A percentile compares a stretch with the other conserved stretches of the same genome.
Conservation (phyloP, 1,139 yeast genomes). For the Zygosaccharomyces sapae region DNA sequence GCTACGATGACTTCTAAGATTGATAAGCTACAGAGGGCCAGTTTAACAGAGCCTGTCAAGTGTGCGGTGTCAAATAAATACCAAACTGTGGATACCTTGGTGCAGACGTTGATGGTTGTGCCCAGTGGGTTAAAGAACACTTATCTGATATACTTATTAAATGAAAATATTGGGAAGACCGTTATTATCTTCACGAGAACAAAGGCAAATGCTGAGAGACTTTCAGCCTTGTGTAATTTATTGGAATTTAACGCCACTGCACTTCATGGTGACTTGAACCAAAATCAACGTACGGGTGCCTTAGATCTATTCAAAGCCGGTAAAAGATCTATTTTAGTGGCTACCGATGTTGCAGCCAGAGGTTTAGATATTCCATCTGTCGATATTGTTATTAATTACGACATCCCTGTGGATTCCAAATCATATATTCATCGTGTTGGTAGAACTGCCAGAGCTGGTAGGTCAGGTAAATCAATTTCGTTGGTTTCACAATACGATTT, state of each 20-base stretch:
- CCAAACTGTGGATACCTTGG: slow-evolving; percentile 87
- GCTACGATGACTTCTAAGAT: slow-evolving; percentile 97
- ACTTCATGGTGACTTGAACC: slow-evolving; percentile 89
- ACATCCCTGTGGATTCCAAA: slow-evolving; percentile 96
- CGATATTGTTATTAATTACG: slow-evolving; percentile 88
- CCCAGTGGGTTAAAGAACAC: slow-evolving; percentile 94
- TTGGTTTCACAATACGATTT: slow-evolving; percentile 92
- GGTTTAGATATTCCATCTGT: slow-evolving; percentile 96
- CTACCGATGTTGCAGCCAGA: slow-evolving; percentile 98
- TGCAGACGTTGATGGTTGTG: slow-evolving; percentile 84
- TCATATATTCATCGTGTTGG: slow-evolving; percentile 97
- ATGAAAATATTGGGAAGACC: slow-evolving; percentile 82
- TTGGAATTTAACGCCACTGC: slow-evolving; percentile 90
- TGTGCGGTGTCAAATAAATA: slow-evolving; percentile 86
- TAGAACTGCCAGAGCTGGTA: slow-evolving; percentile 97
- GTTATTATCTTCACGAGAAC: slow-evolving; percentile 90
- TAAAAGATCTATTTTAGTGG: slow-evolving; percentile 73
- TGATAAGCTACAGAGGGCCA: slow-evolving; percentile 91
- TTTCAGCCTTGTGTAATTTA: slow-evolving; percentile 74
- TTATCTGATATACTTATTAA: slow-evolving; percentile 70
- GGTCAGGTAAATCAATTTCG: slow-evolving; percentile 88
- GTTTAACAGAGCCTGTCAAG: slow-evolving; percentile 81
- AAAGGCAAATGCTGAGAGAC: slow-evolving; percentile 90
- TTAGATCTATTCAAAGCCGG: slow-evolving; percentile 90
- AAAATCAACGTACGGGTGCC: slow-evolving; percentile 88